Percentiles rank a stretch among this genome's conserved stretches.
Conservation (phyloP, 192 early-diverging fungal genomes). For the Coemansia sp. region DNA sequence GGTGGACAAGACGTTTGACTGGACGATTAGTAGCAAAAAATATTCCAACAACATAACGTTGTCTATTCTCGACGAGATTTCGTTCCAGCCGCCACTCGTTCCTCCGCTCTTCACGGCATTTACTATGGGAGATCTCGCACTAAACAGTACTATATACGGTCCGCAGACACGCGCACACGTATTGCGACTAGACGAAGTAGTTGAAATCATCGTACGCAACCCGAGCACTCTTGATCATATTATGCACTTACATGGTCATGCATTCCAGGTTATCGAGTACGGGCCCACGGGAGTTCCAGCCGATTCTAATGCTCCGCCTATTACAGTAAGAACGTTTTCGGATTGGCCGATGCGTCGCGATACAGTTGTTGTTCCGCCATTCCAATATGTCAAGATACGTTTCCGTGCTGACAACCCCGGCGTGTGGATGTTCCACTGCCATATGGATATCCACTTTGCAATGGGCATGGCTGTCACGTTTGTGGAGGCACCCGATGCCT, state of each 20-base stretch:
- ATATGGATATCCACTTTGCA: conserved; percentile 61
- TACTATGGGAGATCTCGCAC: not conserved
- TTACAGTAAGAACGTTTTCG: conserved; percentile 67
- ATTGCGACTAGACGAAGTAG: conserved; percentile 40
- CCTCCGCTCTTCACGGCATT: not conserved
- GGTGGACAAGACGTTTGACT: not conserved
- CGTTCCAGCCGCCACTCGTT: not conserved
- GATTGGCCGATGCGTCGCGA: conserved; percentile 64
- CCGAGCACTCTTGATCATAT: conserved; percentile 75
- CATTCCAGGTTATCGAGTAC: conserved; percentile 72
- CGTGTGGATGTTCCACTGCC: conserved; percentile 85
- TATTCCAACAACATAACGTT: not conserved
- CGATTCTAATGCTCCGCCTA: conserved; percentile 57
- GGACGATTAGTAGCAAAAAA: not conserved
- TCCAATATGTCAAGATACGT: conserved; percentile 66
- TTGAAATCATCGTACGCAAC: conserved; percentile 63
- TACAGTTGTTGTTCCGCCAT: conserved; percentile 61
- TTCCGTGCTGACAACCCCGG: conserved; percentile 82
- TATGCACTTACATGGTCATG: conserved; percentile 82
- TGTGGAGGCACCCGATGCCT: conserved; percentile 68
- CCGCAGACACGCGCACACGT: conserved; percentile 56
- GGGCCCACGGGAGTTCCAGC: conserved; percentile 37
- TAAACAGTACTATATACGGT: conserved; percentile 51
- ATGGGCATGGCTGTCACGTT: conserved; percentile 70
- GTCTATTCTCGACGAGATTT: not conserved